These are phyloP conservation scores for Aureobasidium sp. DNA, from an alignment of 2,329 filamentous ascomycete genomes.

Conservation along the genomic window DNA sequence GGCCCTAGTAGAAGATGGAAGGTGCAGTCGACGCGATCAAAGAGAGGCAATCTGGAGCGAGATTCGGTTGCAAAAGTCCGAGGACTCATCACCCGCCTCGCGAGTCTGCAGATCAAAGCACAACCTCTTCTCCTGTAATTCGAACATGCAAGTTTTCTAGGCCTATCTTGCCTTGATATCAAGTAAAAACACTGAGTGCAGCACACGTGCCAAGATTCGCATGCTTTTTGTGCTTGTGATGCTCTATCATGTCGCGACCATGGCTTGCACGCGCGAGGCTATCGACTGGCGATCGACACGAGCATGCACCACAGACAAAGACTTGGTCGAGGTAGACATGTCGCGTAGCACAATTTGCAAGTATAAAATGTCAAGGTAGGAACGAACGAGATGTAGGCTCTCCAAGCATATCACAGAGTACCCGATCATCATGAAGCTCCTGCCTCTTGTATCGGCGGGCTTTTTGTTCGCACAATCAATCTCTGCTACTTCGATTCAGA, in stretches of 20 bases:
- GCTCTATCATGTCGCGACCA: background rate
- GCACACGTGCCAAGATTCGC: background rate
- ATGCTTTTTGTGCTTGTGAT: background rate
- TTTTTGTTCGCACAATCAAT: background rate
- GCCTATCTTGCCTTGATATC: background rate
- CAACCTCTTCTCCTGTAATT: background rate
- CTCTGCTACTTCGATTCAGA: background rate
- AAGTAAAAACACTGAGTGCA: background rate
- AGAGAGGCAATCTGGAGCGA: background rate
- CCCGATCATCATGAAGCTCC: background rate
- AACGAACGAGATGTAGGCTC: background rate
- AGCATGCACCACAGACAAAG: background rate
- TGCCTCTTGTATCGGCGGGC: background rate
- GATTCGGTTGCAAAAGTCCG: background rate
- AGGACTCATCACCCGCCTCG: background rate
- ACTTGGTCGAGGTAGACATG: background rate
- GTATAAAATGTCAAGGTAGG: constrained; percentile 3
- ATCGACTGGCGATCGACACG: constrained; percentile 4
- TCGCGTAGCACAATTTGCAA: background rate
- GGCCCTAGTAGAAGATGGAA: background rate
- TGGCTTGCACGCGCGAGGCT: constrained; percentile 1
- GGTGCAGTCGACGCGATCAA: background rate
- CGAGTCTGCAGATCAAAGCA: background rate
- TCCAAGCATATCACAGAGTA: background rate
- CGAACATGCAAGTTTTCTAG: background rate